A percentile compares a stretch with the other conserved stretches of the same genome.
Conservation (phyloP, 1,284 basidiomycete genomes). For the Trichosporon sp. region DNA sequence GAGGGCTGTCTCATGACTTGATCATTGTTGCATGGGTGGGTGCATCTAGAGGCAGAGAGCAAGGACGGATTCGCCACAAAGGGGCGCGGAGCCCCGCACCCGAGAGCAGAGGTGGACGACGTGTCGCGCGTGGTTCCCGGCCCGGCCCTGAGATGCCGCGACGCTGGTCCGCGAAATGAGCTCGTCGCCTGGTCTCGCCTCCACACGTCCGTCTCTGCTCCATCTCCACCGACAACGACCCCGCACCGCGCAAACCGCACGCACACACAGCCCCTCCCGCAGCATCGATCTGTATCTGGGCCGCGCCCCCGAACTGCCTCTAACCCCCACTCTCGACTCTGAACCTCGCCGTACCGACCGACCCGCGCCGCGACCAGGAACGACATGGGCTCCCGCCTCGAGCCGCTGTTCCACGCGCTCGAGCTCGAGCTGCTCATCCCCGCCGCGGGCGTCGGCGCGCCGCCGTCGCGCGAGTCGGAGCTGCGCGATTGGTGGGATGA, state of each 20-base stretch:
- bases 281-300: too few species aligned
- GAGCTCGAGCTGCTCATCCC: conserved; percentile 64
- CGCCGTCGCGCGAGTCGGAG: conserved; percentile 16
- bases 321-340: too few species aligned
- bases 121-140: background rate
- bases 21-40: too few species aligned
- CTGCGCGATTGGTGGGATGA: conserved; percentile 59
- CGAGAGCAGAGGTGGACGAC: background rate
- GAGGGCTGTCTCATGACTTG: background rate
- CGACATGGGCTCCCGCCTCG: background rate
- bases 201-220: background rate
- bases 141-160: too few species aligned
- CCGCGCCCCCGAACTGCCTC: too few species aligned
- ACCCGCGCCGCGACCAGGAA: background rate
- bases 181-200: background rate
- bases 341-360: too few species aligned
- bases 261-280: too few species aligned
- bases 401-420: conserved; percentile 58
- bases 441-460: background rate
- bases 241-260: too few species aligned
- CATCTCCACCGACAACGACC: background rate
- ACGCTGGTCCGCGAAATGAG: background rate
- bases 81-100: background rate
- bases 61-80: background rate
- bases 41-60: background rate